Percentiles rank a stretch among this genome's conserved stretches.
phyloP scores from a whole-genome alignment of 495 filamentous ascomycete genomes.

The Aspergillus heteromorphus region DNA sequence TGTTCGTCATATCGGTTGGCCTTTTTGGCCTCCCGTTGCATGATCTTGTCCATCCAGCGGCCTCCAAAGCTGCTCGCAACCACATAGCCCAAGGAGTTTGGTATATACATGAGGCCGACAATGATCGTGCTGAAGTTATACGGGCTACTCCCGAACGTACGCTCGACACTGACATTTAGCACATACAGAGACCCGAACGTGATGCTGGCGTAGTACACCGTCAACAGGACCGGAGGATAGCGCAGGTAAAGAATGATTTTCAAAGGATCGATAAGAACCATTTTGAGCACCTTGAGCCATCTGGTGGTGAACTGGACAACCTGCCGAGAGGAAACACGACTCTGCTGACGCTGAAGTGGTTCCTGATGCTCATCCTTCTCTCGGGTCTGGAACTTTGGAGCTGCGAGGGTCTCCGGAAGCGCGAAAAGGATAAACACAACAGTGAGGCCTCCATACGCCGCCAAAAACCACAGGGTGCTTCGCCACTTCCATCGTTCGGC shows the following conservation, averaged over 20 bases:
- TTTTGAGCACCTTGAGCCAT: constrained; percentile 51
- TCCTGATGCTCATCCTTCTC: constrained; percentile 17
- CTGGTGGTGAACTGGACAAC: constrained; percentile 53
- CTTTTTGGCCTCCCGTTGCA: constrained; percentile 71
- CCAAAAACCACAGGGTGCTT: constrained; percentile 82
- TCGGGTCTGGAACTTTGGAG: constrained; percentile 17
- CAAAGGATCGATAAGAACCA: constrained; percentile 73
- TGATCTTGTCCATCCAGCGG: constrained; percentile 83
- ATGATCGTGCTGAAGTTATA: constrained; percentile 72
- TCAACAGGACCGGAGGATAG: constrained; percentile 73
- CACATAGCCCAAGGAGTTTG: constrained; percentile 74
- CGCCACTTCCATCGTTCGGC: constrained; percentile 71
- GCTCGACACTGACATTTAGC: constrained; percentile 79
- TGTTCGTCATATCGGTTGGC: constrained; percentile 65
- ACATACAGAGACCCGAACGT: constrained; percentile 80
- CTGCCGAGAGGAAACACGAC: constrained; percentile 58
- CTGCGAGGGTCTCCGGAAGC: constrained; percentile 62
- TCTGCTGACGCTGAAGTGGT: constrained; percentile 32
- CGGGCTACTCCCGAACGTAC: constrained; percentile 64
- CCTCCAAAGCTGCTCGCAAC: constrained; percentile 69
- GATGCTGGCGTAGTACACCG: constrained; percentile 76
- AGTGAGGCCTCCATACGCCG: constrained; percentile 65
- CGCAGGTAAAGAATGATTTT: constrained; percentile 71
- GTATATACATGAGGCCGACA: constrained; percentile 76
- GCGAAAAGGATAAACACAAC: constrained; percentile 59